Conservation (phyloP, 2,329 filamentous ascomycete genomes). For the Apiospora saccharicola region DNA sequence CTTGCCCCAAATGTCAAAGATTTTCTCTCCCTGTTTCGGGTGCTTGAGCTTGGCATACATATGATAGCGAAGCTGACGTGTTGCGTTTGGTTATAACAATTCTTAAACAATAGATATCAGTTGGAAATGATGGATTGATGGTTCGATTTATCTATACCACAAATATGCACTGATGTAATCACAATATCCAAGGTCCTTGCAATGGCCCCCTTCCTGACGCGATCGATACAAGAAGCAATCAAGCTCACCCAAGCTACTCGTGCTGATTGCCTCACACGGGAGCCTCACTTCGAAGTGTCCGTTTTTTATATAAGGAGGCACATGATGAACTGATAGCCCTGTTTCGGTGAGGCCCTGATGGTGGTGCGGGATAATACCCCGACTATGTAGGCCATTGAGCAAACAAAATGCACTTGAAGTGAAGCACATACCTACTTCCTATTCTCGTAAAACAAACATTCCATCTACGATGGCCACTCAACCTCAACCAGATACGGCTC, state of each 20-base stretch:
- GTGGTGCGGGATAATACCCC: neutral
- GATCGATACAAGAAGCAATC: neutral
- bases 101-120: neutral
- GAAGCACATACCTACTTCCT: neutral
- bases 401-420: neutral
- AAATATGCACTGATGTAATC: neutral
- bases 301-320: neutral
- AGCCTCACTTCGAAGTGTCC: neutral
- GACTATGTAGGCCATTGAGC: neutral
- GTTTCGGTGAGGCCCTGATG: neutral
- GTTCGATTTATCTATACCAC: neutral
- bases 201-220: neutral
- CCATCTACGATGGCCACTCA: neutral
- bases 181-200: neutral
- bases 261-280: neutral
- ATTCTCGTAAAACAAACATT: neutral
- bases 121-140: neutral
- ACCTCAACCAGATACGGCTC: neutral
- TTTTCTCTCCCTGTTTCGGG: slow-evolving; percentile 1
- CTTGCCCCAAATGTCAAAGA: slow-evolving; percentile 24
- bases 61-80: neutral
- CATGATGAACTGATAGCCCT: neutral
- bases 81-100: neutral
- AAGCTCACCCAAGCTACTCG: neutral
- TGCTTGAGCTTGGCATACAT: slow-evolving; percentile 4